These are phyloP conservation scores for Tetrahymena borealis DNA, from an alignment of 73 alveolate species.

Conservation along the genomic window DNA sequence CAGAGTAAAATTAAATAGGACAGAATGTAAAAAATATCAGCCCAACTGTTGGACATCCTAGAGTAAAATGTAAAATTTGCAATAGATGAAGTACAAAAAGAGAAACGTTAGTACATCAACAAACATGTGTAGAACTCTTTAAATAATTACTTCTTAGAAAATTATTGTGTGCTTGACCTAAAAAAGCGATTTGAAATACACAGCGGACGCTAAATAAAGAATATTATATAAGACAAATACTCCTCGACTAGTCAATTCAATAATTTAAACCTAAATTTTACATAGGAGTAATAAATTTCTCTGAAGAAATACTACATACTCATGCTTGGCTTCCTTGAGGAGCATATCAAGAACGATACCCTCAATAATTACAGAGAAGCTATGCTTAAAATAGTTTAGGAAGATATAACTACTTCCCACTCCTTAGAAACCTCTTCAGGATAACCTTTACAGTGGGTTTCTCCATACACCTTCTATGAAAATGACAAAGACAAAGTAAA, in stretches of 20 bases:
- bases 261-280: neutral
- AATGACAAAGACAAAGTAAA: neutral
- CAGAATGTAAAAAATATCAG: neutral
- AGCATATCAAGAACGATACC: neutral
- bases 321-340: neutral
- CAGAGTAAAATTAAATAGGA: neutral
- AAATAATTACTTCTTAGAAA: neutral
- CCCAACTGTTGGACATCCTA: neutral
- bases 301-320: neutral
- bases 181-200: neutral
- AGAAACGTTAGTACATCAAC: neutral
- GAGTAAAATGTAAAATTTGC: neutral
- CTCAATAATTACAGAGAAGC: neutral
- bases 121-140: neutral
- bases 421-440: neutral
- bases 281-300: neutral
- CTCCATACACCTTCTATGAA: neutral
- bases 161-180: neutral
- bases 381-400: neutral
- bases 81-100: neutral
- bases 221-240: neutral
- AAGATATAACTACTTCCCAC: neutral
- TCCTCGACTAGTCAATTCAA: neutral
- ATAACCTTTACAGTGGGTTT: neutral
- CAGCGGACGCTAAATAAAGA: neutral